Percentiles rank a stretch among this genome's conserved stretches.
Evolutionary conservation across 768 basidiomycete species (phyloP).

Genomic region (Rhodocollybia butyracea): DNA sequence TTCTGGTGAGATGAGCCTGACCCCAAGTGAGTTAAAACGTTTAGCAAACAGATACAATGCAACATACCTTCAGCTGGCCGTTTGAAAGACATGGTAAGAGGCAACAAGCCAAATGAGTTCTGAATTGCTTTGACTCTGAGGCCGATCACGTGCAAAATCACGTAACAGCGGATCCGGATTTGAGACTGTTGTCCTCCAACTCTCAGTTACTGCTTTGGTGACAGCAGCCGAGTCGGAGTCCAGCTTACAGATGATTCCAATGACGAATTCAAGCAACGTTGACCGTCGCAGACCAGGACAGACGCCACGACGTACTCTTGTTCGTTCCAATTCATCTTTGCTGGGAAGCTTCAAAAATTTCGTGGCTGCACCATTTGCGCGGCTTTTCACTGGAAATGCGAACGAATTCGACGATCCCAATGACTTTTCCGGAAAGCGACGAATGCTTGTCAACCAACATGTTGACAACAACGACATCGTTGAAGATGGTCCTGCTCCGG

Average conservation of each 20-base stretch:
- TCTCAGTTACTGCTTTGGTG: slow-evolving; percentile 3
- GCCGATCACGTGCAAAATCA: background rate
- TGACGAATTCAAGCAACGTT: slow-evolving; percentile 4
- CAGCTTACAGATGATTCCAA: slow-evolving; percentile 8
- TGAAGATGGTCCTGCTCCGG: slow-evolving; percentile 29
- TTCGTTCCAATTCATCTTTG: slow-evolving; percentile 55
- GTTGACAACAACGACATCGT: slow-evolving; percentile 27
- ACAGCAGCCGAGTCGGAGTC: background rate
- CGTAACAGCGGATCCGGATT: background rate
- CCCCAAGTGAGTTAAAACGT: background rate
- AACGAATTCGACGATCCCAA: slow-evolving; percentile 42
- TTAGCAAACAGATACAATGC: background rate
- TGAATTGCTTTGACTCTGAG: background rate
- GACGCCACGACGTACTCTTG: slow-evolving; percentile 31
- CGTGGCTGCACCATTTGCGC: slow-evolving; percentile 57
- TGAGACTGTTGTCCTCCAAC: background rate
- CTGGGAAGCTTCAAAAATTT: slow-evolving; percentile 62
- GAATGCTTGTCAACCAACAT: slow-evolving; percentile 34
- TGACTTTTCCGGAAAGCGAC: slow-evolving; percentile 53
- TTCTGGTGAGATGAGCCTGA: background rate
- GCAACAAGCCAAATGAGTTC: too few species aligned
- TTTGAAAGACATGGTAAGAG: slow-evolving; percentile 2
- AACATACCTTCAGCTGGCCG: slow-evolving; percentile 4
- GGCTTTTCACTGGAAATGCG: slow-evolving; percentile 51
- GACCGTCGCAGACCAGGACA: slow-evolving; percentile 4